A percentile compares a stretch with the other conserved stretches of the same genome.
phyloP scores from a whole-genome alignment of 2,329 filamentous ascomycete species.

The Fusarium sp. region DNA sequence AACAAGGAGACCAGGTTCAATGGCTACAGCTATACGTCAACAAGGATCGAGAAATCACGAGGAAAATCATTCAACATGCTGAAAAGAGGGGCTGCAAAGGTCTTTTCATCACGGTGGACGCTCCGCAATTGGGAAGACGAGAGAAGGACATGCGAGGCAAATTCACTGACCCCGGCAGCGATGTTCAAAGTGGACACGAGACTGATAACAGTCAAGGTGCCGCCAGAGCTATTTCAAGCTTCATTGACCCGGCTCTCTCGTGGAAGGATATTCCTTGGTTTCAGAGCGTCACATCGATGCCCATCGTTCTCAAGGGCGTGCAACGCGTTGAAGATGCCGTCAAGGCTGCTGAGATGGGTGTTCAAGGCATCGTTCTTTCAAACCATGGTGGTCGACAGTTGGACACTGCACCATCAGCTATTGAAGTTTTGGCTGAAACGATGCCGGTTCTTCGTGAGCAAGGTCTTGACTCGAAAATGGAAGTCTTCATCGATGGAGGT shows the following conservation, averaged over 20 bases:
- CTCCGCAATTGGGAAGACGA: constrained; percentile 91
- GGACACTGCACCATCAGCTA: constrained; percentile 86
- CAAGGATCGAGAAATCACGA: constrained; percentile 92
- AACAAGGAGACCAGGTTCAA: constrained; percentile 80
- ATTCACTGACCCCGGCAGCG: not conserved
- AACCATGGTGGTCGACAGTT: constrained; percentile 98
- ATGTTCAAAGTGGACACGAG: constrained; percentile 40
- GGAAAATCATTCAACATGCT: constrained; percentile 89
- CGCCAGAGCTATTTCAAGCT: constrained; percentile 79
- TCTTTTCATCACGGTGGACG: constrained; percentile 99
- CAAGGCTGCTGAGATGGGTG: constrained; percentile 81
- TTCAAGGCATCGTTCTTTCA: constrained; percentile 94
- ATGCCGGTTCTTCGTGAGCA: constrained; percentile 84
- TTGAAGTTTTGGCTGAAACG: constrained; percentile 92
- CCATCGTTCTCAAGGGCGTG: constrained; percentile 94
- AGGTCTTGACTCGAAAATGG: constrained; percentile 79
- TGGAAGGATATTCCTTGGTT: constrained; percentile 98
- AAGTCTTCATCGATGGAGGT: constrained; percentile 92
- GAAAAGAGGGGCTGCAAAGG: constrained; percentile 92
- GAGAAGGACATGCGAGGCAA: constrained; percentile 98
- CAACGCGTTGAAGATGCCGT: constrained; percentile 96
- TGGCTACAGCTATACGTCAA: constrained; percentile 99
- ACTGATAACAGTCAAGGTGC: constrained; percentile 85
- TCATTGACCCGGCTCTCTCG: constrained; percentile 79
- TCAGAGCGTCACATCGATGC: constrained; percentile 87